These are phyloP conservation scores for Pseudogymnoascus verrucosus DNA, from an alignment of 2,329 filamentous ascomycete genomes.

Conservation along the genomic window DNA sequence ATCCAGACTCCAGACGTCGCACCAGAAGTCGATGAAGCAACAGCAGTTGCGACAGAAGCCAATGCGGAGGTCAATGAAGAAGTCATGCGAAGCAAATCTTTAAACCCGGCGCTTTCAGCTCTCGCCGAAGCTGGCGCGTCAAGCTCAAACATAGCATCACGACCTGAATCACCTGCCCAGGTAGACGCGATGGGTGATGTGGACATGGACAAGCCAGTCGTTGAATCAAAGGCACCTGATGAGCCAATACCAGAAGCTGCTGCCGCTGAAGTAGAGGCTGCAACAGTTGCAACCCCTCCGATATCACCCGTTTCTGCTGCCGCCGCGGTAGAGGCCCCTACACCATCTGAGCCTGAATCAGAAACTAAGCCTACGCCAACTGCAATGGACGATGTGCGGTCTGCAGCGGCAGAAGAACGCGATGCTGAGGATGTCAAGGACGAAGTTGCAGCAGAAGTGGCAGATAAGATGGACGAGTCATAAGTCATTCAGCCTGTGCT, in stretches of 20 bases:
- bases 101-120: slow-evolving; percentile 10
- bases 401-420: slow-evolving; percentile 25
- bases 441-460: slow-evolving; percentile 22
- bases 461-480: slow-evolving; percentile 27
- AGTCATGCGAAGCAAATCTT: slow-evolving; percentile 25
- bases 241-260: slow-evolving; percentile 8
- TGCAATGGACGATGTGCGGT: slow-evolving; percentile 25
- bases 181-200: slow-evolving; percentile 28
- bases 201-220: slow-evolving; percentile 22
- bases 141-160: slow-evolving; percentile 25
- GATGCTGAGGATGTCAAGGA: slow-evolving; percentile 26
- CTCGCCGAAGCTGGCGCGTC: slow-evolving; percentile 18
- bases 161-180: slow-evolving; percentile 19
- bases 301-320: slow-evolving; percentile 9
- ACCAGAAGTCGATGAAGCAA: slow-evolving; percentile 19
- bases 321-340: slow-evolving; percentile 10
- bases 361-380: slow-evolving; percentile 26
- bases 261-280: slow-evolving; percentile 11
- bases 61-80: slow-evolving; percentile 28
- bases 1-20: slow-evolving; percentile 32
- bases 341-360: slow-evolving; percentile 25
- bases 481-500: slow-evolving; percentile 5
- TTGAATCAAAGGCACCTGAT: neutral
- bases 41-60: slow-evolving; percentile 19
- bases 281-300: neutral